Evolutionary conservation across 768 basidiomycete genomes (phyloP).

Genomic region (Collybiopsis confluens): DNA sequence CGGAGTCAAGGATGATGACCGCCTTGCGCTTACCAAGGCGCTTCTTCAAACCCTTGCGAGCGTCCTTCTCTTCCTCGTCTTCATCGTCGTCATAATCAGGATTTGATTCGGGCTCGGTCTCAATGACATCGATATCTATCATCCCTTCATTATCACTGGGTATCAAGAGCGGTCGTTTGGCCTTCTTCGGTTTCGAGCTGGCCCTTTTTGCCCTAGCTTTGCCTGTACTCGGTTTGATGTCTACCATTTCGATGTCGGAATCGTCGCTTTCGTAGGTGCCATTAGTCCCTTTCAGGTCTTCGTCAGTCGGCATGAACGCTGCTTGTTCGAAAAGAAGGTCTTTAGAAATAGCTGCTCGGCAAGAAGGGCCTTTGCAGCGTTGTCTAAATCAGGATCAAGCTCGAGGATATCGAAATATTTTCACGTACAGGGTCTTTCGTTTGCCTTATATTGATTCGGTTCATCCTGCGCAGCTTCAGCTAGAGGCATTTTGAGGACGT

Average conservation of each 20-base stretch:
- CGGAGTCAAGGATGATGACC: slow-evolving; percentile 38
- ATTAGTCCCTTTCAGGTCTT: slow-evolving; percentile 25
- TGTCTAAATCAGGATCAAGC: no score
- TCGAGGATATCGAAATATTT: no score
- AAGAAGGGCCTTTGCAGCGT: no score
- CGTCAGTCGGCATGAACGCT: slow-evolving; percentile 60
- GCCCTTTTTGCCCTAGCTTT: slow-evolving; percentile 26
- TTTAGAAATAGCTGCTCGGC: slow-evolving; percentile 45
- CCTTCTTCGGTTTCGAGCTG: slow-evolving; percentile 16
- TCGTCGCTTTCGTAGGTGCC: slow-evolving; percentile 19
- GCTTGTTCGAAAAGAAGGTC: slow-evolving; percentile 47
- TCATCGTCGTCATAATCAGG: slow-evolving; percentile 37
- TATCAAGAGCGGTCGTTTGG: slow-evolving; percentile 15
- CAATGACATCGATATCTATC: slow-evolving; percentile 26
- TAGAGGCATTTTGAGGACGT: slow-evolving; percentile 37
- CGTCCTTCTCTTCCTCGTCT: slow-evolving; percentile 52
- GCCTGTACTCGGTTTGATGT: slow-evolving; percentile 11
- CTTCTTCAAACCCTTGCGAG: slow-evolving; percentile 32
- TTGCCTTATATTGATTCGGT: slow-evolving; percentile 20
- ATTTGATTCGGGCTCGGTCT: slow-evolving; percentile 20
- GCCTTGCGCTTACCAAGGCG: slow-evolving; percentile 33
- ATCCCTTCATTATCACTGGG: slow-evolving; percentile 11
- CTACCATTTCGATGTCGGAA: slow-evolving; percentile 28
- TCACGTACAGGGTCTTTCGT: slow-evolving; percentile 50
- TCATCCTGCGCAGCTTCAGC: slow-evolving; percentile 30